Evolutionary conservation across 805 yeast genomes (phyloP).

Genomic region (Wickerhamiella alocasiicola): DNA sequence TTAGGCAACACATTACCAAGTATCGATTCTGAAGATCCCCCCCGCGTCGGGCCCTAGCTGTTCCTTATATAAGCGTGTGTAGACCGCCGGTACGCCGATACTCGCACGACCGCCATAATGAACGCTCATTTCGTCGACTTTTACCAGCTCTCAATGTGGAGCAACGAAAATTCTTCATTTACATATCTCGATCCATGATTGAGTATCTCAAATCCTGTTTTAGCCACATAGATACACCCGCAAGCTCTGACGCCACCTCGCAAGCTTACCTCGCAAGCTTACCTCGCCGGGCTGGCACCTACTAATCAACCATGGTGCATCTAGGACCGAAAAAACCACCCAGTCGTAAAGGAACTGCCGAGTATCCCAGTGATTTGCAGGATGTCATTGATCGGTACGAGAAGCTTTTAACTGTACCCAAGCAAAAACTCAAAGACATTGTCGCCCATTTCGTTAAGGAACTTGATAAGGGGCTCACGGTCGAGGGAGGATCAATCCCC

Average conservation of each 20-base stretch:
- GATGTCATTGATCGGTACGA: constrained; percentile 49
- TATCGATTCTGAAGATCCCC: too few species aligned
- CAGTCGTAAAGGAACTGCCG: constrained; percentile 56
- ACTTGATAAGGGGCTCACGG: constrained; percentile 59
- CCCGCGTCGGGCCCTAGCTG: too few species aligned
- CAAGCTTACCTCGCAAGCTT: neutral
- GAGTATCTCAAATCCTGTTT: neutral
- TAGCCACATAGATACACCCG: neutral
- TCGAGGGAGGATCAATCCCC: constrained; percentile 73
- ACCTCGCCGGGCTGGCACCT: neutral
- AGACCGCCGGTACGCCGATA: too few species aligned
- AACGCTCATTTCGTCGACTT: too few species aligned
- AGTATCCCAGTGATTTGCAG: constrained; percentile 51
- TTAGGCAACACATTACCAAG: too few species aligned
- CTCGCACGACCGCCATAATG: too few species aligned
- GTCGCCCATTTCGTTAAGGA: constrained; percentile 67
- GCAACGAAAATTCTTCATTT: too few species aligned
- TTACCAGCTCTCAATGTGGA: too few species aligned
- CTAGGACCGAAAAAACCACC: constrained; percentile 78
- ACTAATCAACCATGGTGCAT: constrained; percentile 49
- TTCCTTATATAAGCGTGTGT: too few species aligned
- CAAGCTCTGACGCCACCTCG: neutral
- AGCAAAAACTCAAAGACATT: constrained; percentile 48
- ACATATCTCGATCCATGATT: too few species aligned
- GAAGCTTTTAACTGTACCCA: constrained; percentile 46